Evolutionary conservation across 495 filamentous ascomycete genomes (phyloP), one percentile per base, ranked within the genome.

Genomic region (Penicillium atrosanguineum): DNA sequence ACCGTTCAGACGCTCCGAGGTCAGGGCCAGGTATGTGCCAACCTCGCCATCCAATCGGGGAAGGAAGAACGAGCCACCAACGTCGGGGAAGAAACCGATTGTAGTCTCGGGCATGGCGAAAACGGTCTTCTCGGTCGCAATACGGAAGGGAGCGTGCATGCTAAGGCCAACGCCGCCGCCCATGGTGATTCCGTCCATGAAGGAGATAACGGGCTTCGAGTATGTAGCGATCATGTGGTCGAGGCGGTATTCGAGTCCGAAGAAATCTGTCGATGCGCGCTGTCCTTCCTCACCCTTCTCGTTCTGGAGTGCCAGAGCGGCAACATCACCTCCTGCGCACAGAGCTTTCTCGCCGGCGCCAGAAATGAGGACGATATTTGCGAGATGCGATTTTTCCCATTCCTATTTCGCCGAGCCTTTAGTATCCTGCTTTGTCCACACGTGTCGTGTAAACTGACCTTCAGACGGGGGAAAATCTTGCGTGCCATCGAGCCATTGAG

Each of bases 121-220:
- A 18, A 92, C 69, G 7, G 95, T 98, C 50, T 86, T 86, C 71
- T 98, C 94, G 12, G 94, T 98, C 23, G 95, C 95, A 62, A 98
- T 94, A 20, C 94, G 81, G 79, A 98, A 91, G 2, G 94, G 95
- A 6, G 95, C 92, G 71, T 98, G 95, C 40, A 97, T 80, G 70
- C 87, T 91, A 44, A 98, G 82, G 4, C 94, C 94, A 26, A 97
- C 95, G 47, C 94, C 94, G 48, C 94, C 94, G 53, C 94, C 94
- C 94, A 98, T 97, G 21, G 95, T 98, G 64, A 96, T 87, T 50
- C 94, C 94, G 65, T 98, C 95, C 86, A 98, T 92, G 68, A 97
- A 88, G 36, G 95, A 91, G 44, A 98, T 83, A 66, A 92, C 94
- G 3, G 94, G 94, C 75, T 96, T 97, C 23, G 73, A 61, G 76